Evolutionary conservation across 805 yeast species (phyloP), one percentile per base, ranked within the genome.

Genomic region (Ogataea paradorogensis): DNA sequence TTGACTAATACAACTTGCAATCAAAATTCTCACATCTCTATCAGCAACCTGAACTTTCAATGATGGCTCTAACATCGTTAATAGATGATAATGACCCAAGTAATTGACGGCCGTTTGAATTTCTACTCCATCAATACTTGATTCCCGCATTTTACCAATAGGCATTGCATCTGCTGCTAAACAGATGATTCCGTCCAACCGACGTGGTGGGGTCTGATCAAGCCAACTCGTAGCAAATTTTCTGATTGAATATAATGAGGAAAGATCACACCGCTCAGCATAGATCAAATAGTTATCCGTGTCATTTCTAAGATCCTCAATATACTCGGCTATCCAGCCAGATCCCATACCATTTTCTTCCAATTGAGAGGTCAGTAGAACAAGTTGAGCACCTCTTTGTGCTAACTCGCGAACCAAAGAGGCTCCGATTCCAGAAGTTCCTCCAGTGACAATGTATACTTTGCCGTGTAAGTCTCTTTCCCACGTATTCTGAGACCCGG

Each of bases 171-270:
- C 90, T 7, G 86, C 90, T 2, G 97, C 96, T 64, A 89, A 80
- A 55, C 96, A 85, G 1, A 93, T 62, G 21, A 93, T 76, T 41
- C 95, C 95, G 62, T 93, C 99, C 31, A 93, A 68, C 40, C 99
- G 65, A 53, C 99, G 73, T 9, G 96, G 93, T 3, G 96, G 95
- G 23, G 80, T 67, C 55, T 85, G 89, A 60, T 93, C 95, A 43
- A 93, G 70, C 98, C 98, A 93, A 44, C 73, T 80, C 2, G 98
- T 90, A 21, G 96, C 97, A 67, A 93, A 93, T 56, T 80, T 80
- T 52, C 99, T 73, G 9, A 93, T 74, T 2, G 89, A 80, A 56
- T 80, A 68, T 41, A 93, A 66, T 39, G 86, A 80, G 13, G 77
- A 67, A 42, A 93, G 69, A 59, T 93, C 95, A 61, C 95, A 88